Base-by-base conservation (phyloP, 305 asterid species). In the Lippia alba region DNA sequence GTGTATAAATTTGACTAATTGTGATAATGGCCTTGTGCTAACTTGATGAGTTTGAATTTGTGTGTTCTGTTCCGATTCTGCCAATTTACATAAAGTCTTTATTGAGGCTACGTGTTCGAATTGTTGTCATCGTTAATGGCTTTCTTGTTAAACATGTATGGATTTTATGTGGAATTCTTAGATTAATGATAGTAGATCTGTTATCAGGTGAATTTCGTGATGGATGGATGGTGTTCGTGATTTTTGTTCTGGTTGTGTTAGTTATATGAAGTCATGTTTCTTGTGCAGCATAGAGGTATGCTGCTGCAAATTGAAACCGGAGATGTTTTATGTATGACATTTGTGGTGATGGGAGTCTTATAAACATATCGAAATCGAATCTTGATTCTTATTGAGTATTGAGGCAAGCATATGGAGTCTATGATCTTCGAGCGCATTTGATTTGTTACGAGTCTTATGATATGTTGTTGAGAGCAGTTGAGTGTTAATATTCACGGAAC, bases 1-100 rank as follows among this genome's bases (percentile, higher is more conserved):
- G 82, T 77, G 78, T 67, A 71, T 77, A 77, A 77, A 63, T 74
- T 70, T 16, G 32, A 56, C 45, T 55, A 30, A 5, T 17, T 32
- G 12, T 61, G 77, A 7, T 32, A 15, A 59, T 76, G 74, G 24
- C 14, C 18, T 65, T 78, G 19, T 54, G 48, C 40, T 16, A 59
- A 53, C 56, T 71, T 49, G 12, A 50, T 44, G 58, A 2, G 59
- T 19, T 60, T 60, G 17, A 0, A 15, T 20, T 60, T 9, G 55
- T 58, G 34, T 36, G 15, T 63, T 50, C 64, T 58, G 48, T 61
- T 73, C 56, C 30, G 18, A 15, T 19, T 67, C 6, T 15, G 33
- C 4, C 10, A 17, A 4, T 20, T 15, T 30, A 41, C 8, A 55
- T 20, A 45, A 2, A 51, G 32, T 41, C 51, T 60, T 46, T 15